These are phyloP conservation scores for Leccinum pseudoinsigne DNA, from an alignment of 1,284 basidiomycete genomes.

Conservation along the genomic window DNA sequence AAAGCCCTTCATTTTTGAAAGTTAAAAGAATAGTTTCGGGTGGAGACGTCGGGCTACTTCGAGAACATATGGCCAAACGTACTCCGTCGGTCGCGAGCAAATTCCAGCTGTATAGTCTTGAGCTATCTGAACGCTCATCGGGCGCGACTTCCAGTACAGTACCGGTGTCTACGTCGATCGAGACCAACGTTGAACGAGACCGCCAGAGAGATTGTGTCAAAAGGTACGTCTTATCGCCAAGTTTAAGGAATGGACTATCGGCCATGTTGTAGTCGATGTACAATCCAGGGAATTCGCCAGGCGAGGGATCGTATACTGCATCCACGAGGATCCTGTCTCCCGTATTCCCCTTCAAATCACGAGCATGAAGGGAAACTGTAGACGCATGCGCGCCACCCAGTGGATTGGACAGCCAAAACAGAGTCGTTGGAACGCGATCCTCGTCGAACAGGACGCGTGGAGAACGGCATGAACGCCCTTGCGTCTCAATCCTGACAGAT, in stretches of 20 bases:
- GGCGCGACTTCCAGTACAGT: constrained; percentile 43
- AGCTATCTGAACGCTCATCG: constrained; percentile 1
- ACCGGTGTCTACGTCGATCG: constrained; percentile 37
- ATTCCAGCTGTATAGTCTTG: constrained; percentile 47
- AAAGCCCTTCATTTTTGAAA: background rate
- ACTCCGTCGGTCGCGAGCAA: constrained; percentile 54
- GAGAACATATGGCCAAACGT: constrained; percentile 45
- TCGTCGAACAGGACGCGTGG: constrained; percentile 45
- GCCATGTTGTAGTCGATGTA: constrained; percentile 52
- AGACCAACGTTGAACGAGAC: constrained; percentile 49
- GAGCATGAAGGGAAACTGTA: constrained; percentile 50
- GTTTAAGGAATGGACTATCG: constrained; percentile 42
- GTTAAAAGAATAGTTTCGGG: constrained; percentile 48
- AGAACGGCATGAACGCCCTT: constrained; percentile 53
- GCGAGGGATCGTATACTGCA: constrained; percentile 39
- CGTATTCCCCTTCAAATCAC: constrained; percentile 31
- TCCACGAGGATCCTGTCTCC: constrained; percentile 29
- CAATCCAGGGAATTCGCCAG: constrained; percentile 59
- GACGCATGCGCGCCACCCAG: constrained; percentile 62
- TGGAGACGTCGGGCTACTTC: constrained; percentile 51
- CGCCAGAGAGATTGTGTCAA: constrained; percentile 52
- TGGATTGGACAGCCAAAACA: constrained; percentile 58
- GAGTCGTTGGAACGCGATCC: constrained; percentile 23
- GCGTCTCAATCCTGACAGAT: constrained; percentile 41
- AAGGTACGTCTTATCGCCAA: constrained; percentile 33